Evolutionary conservation across 2,329 filamentous ascomycete species (phyloP).

Genomic region (Fusarium coicis): DNA sequence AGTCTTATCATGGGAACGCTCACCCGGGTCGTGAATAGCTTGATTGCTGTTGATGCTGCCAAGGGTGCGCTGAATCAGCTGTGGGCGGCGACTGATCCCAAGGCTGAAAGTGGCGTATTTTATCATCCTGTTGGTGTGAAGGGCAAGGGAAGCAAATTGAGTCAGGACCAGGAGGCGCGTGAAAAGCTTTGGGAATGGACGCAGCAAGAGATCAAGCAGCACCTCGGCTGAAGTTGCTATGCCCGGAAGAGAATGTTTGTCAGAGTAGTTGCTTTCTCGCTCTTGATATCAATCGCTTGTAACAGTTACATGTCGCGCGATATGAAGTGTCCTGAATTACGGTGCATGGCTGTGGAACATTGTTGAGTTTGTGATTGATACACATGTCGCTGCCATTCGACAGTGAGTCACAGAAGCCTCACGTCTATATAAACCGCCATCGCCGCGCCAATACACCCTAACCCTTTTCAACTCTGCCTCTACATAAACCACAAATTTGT

Average conservation of each 20-base stretch:
- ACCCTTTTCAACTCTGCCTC: fast-evolving
- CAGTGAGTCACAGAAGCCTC: not conserved
- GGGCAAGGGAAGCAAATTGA: conserved; percentile 7
- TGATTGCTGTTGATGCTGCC: not conserved
- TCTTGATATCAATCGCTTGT: not conserved
- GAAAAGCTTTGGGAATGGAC: conserved; percentile 18
- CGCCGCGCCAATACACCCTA: fast-evolving
- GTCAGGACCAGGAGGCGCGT: not conserved
- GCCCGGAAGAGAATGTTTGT: fast-evolving
- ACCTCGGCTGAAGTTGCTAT: not conserved
- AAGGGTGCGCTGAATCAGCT: not conserved
- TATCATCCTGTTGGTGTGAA: conserved; percentile 7
- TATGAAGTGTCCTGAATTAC: fast-evolving
- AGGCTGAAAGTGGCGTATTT: not conserved
- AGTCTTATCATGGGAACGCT: not conserved
- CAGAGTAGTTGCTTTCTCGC: too few species aligned
- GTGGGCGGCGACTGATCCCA: not conserved
- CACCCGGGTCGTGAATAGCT: fast-evolving
- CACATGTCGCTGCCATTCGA: fast-evolving
- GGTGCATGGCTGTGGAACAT: fast-evolving
- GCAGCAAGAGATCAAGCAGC: conserved; percentile 1
- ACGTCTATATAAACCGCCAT: not conserved
- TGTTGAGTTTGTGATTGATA: fast-evolving
- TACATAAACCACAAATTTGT: fast-evolving
- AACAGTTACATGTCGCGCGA: too few species aligned